Percentiles rank a stretch among this genome's conserved stretches.
Conservation (phyloP, 2,329 filamentous ascomycete species). For the Aspergillus luchuensis region DNA sequence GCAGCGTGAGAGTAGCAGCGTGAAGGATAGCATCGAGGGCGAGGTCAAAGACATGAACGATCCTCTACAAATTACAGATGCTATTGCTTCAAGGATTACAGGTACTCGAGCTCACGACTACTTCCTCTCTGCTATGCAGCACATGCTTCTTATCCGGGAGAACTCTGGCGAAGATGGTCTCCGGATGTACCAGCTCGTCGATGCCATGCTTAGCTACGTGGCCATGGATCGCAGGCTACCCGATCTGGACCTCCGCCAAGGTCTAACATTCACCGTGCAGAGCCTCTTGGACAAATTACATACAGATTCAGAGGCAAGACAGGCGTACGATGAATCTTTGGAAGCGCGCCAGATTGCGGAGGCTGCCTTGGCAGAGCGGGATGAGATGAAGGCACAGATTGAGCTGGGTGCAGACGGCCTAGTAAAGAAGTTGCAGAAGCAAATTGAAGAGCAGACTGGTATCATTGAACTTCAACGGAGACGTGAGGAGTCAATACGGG, state of each 20-base stretch:
- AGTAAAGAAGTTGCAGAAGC: constrained; percentile 87
- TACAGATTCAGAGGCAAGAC: constrained; percentile 91
- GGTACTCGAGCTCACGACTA: constrained; percentile 90
- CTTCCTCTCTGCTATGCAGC: constrained; percentile 92
- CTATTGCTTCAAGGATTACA: constrained; percentile 80
- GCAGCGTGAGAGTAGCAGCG: constrained; percentile 84
- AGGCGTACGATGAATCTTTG: constrained; percentile 86
- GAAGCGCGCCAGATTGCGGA: constrained; percentile 92
- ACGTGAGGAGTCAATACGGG: constrained; percentile 84
- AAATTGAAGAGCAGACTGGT: constrained; percentile 87
- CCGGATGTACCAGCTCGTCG: constrained; percentile 95
- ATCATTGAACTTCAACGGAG: constrained; percentile 87
- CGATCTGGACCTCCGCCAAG: constrained; percentile 97
- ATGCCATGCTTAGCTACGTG: constrained; percentile 98
- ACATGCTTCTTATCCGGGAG: constrained; percentile 87
- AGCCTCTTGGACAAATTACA: constrained; percentile 92
- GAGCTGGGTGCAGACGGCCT: constrained; percentile 91
- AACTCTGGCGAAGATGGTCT: constrained; percentile 89
- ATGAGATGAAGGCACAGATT: constrained; percentile 87
- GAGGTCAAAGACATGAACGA: constrained; percentile 92
- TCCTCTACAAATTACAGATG: constrained; percentile 89
- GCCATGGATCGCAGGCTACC: constrained; percentile 95
- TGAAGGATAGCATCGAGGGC: constrained; percentile 82
- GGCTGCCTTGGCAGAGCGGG: constrained; percentile 91
- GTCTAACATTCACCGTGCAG: constrained; percentile 95